Conservation (phyloP, 75 land plant species). For the Sequoiadendron giganteum region DNA sequence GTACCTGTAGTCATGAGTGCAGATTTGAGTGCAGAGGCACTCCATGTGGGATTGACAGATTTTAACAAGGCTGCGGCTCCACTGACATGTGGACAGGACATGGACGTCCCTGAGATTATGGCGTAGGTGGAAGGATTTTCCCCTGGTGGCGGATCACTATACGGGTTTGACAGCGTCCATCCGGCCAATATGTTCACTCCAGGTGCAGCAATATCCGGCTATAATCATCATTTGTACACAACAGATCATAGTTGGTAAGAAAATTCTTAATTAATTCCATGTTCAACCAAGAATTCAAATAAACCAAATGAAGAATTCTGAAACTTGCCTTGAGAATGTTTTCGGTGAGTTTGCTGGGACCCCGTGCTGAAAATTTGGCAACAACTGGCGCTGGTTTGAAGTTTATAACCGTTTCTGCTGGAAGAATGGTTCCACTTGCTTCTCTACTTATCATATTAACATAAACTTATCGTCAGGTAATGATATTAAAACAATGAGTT, state of each 20-base stretch:
- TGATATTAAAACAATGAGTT: not conserved
- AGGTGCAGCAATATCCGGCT: constrained; percentile 35
- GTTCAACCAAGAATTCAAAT: not conserved
- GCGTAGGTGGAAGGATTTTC: constrained; percentile 9
- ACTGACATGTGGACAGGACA: constrained; percentile 51
- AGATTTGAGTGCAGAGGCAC: constrained; percentile 46
- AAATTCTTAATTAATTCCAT: constrained; percentile 27
- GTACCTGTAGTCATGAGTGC: constrained; percentile 54
- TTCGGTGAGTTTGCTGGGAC: constrained; percentile 37
- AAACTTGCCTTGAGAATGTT: constrained; percentile 39
- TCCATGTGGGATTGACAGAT: constrained; percentile 43
- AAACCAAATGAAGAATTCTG: not conserved
- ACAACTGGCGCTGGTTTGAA: constrained; percentile 52
- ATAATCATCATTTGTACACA: not conserved
- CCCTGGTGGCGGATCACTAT: constrained; percentile 7
- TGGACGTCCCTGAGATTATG: constrained; percentile 37
- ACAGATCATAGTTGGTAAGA: constrained; percentile 18
- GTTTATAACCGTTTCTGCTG: constrained; percentile 4
- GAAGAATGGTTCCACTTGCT: not conserved
- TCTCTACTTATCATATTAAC: not conserved
- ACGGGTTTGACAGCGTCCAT: constrained; percentile 17
- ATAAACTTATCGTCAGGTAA: not conserved
- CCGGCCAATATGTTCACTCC: constrained; percentile 33
- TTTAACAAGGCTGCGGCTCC: constrained; percentile 47
- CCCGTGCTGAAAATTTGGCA: constrained; percentile 63